phyloP scores from a whole-genome alignment of 2,329 filamentous ascomycete genomes.

The Chlorencoelia australis region DNA sequence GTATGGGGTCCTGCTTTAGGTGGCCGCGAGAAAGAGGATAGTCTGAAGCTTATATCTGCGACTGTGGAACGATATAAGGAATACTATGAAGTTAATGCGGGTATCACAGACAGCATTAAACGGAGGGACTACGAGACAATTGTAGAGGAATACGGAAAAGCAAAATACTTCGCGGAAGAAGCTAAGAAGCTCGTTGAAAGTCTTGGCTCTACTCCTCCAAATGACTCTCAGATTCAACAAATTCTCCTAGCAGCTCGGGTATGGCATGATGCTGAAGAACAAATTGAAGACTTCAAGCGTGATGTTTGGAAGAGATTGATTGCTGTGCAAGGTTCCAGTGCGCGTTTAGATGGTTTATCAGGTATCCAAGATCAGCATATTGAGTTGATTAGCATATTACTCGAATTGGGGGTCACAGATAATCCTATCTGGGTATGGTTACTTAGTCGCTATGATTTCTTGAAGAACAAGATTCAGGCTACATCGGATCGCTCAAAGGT shows the following conservation, averaged over 20 bases:
- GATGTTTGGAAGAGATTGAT: conserved; percentile 79
- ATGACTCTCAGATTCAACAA: conserved; percentile 73
- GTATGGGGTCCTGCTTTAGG: conserved; percentile 93
- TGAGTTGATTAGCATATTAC: conserved; percentile 76
- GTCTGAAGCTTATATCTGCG: conserved; percentile 65
- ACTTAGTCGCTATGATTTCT: conserved; percentile 74
- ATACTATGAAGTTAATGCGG: conserved; percentile 70
- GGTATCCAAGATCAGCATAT: conserved; percentile 69
- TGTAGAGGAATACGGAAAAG: conserved; percentile 76
- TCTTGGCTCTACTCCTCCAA: conserved; percentile 46
- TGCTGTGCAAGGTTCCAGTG: conserved; percentile 48
- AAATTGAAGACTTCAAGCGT: conserved; percentile 77
- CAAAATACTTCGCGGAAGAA: conserved; percentile 72
- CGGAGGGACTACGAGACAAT: conserved; percentile 82
- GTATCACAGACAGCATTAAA: conserved; percentile 75
- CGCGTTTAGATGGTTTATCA: conserved; percentile 11
- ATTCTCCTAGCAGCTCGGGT: conserved; percentile 83
- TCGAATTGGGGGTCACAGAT: conserved; percentile 91
- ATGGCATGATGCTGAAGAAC: conserved; percentile 88
- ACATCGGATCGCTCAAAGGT: conserved; percentile 79
- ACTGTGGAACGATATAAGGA: conserved; percentile 71
- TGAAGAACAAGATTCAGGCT: conserved; percentile 74
- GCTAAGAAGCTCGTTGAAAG: conserved; percentile 58
- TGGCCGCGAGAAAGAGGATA: conserved; percentile 83
- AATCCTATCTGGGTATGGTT: conserved; percentile 98